Conservation (phyloP, 1,284 basidiomycete species). For the Puccinia horiana region DNA sequence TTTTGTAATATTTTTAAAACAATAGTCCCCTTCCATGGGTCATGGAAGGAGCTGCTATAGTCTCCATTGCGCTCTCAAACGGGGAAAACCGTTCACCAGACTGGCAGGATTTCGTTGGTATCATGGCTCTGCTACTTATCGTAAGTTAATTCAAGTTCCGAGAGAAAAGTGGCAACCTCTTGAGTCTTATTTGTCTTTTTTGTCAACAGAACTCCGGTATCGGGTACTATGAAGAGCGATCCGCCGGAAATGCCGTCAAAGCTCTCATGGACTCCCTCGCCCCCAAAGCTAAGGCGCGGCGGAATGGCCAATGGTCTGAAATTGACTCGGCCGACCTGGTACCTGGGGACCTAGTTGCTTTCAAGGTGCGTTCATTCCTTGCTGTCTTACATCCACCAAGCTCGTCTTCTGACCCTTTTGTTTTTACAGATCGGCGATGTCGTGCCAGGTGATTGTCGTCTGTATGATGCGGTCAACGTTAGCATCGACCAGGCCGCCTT, state of each 20-base stretch:
- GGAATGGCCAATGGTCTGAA: too few relatives aligned
- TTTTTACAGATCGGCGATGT: conserved; percentile 71
- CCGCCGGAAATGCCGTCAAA: conserved; percentile 97
- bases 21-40: conserved; percentile 88
- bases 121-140: conserved; percentile 84
- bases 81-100: conserved; percentile 82
- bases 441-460: conserved; percentile 91
- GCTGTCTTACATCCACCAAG: neutral
- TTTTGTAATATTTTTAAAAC: neutral
- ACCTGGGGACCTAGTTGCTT: conserved; percentile 87
- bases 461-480: conserved; percentile 86
- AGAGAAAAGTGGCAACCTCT: neutral
- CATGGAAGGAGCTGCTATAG: conserved; percentile 96
- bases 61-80: conserved; percentile 94
- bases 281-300: too few relatives aligned
- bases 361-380: conserved; percentile 80
- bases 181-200: conserved; percentile 62
- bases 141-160: conserved; percentile 13
- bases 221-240: conserved; percentile 96
- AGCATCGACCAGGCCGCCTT: too few relatives aligned
- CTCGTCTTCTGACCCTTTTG: neutral
- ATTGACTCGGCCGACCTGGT: conserved; percentile 78
- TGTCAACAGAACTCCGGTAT: too few relatives aligned
- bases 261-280: too few relatives aligned
- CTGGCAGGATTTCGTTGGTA: too few relatives aligned